Evolutionary conservation across 345 rosid species (phyloP), one percentile per base, ranked within the genome.

Genomic region (Syzygium aromaticum): DNA sequence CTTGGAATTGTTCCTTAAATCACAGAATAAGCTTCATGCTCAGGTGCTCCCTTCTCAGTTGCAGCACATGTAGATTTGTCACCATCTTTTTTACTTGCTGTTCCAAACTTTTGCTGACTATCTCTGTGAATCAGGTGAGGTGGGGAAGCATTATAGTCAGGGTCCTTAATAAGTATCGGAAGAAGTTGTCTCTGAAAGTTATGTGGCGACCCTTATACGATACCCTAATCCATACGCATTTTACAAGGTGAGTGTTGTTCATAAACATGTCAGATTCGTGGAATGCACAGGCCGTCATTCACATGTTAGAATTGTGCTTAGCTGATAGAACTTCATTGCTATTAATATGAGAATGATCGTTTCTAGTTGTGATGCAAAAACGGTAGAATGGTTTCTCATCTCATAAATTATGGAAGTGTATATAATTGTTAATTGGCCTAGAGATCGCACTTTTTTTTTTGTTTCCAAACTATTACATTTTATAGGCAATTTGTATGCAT

Each of bases 121-220:
- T 89, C 87, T 54, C 63, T 86, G 88, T 90, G 85, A 84, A 86
- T 91, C 90, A 98, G 99, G 98, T 96, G 92, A 94, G 99, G 92
- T 98, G 99, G 99, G 98, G 99, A 90, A 93, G 92, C 91, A 84
- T 94, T 85, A 90, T 95, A 92, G 96, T 94, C 89, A 94, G 94
- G 90, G 73, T 98, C 88, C 94, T 96, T 86, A 96, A 95, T 88
- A 95, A 93, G 91, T 95, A 93, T 78, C 94, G 94, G 54, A 95
- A 93, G 93, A 95, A 94, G 93, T 88, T 98, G 93, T 88, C 93
- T 86, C 87, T 96, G 93, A 93, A 93, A 90, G 91, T 95, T 77
- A 94, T 91, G 86, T 98, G 99, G 99, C 94, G 95, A 87, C 99
- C 98, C 85, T 91, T 98, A 86, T 98, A 96, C 91, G 99, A 96